Base-by-base conservation (phyloP, 148 eudicot species). In the Polygonum aviculare region DNA sequence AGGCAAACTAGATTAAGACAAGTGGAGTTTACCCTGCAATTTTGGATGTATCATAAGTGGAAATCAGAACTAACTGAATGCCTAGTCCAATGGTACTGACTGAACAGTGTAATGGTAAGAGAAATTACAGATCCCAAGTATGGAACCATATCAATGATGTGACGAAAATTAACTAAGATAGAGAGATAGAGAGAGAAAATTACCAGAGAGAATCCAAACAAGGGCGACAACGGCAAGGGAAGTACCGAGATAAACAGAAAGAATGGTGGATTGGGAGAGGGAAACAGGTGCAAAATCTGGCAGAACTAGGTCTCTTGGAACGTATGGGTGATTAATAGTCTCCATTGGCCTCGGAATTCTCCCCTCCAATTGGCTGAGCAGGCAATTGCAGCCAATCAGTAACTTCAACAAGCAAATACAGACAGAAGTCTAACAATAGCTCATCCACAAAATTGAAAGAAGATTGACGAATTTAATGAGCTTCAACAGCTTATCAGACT, bases 141-240 rank as follows among this genome's bases (percentile, higher is more conserved):
- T 7, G 15, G 4, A 60, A 11, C 12, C 35, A 60, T 60, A 12
- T 3, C 11, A 60, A 9, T 14, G 15, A 60, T 60, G 11, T 1
- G 3, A 26, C 11, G 16, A 31, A 12, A 26, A 60, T 2, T 2
- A 26, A n/a, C n/a, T n/a, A n/a, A n/a, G n/a, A n/a, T n/a, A n/a
- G n/a, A n/a, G n/a, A 57, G 3, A 2, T 33, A 26, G 69, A 63
- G 72, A 35, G 19, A 19, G 41, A 57, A 62, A 35, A 16, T 18
- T 82, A 92, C 97, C 94, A n/a, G 97, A 86, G 50, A 89, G 54
- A 49, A 89, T 55, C 98, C 97, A 91, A 31, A 88, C 70, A 74
- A 87, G 72, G 81, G 78, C 74, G 62, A 86, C 80, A 36, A 88
- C 87, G 44, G 87, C 41, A 49, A 87, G 7, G 1, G 92, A 87